Conservation (phyloP, 2,329 filamentous ascomycete genomes). For the Colletotrichum agaves region DNA sequence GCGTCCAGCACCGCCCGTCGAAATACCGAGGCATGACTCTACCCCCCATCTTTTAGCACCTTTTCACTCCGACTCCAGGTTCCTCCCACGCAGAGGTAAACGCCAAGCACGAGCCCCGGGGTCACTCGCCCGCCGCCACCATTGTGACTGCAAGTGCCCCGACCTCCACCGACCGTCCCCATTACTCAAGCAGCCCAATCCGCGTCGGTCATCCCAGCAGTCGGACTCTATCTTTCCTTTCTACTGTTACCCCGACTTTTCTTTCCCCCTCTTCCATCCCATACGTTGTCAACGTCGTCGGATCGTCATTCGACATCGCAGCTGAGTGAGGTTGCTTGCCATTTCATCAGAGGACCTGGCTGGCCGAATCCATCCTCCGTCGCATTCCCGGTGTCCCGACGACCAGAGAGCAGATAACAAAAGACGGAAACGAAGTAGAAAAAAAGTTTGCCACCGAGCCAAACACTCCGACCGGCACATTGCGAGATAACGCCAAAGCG, state of each 20-base stretch:
- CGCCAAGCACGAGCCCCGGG: slow-evolving; percentile 22
- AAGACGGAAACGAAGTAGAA: not conserved
- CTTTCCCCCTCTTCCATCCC: slow-evolving; percentile 3
- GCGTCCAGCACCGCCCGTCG: not conserved
- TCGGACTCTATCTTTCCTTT: not conserved
- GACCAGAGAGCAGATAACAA: not conserved
- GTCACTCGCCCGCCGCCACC: slow-evolving; percentile 18
- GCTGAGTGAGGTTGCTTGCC: slow-evolving; percentile 11
- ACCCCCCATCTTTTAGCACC: slow-evolving; percentile 30
- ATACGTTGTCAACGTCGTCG: slow-evolving; percentile 10
- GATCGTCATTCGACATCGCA: slow-evolving; percentile 8
- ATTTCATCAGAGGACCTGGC: not conserved
- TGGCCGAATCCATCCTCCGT: not conserved
- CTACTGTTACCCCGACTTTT: slow-evolving; percentile 7
- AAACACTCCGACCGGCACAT: slow-evolving; percentile 24
- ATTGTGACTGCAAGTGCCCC: slow-evolving; percentile 11
- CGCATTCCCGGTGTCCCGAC: not conserved
- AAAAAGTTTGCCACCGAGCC: slow-evolving; percentile 18
- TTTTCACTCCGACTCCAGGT: slow-evolving; percentile 7
- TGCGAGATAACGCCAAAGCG: slow-evolving; percentile 34
- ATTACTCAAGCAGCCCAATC: slow-evolving; percentile 28
- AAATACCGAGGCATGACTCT: slow-evolving; percentile 27
- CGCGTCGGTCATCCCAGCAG: slow-evolving; percentile 20
- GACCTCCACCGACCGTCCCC: slow-evolving; percentile 12
- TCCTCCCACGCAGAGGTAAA: slow-evolving; percentile 4